These are phyloP conservation scores for Beverwykella pulmonaria DNA, from an alignment of 495 filamentous ascomycete species.

Conservation along the genomic window DNA sequence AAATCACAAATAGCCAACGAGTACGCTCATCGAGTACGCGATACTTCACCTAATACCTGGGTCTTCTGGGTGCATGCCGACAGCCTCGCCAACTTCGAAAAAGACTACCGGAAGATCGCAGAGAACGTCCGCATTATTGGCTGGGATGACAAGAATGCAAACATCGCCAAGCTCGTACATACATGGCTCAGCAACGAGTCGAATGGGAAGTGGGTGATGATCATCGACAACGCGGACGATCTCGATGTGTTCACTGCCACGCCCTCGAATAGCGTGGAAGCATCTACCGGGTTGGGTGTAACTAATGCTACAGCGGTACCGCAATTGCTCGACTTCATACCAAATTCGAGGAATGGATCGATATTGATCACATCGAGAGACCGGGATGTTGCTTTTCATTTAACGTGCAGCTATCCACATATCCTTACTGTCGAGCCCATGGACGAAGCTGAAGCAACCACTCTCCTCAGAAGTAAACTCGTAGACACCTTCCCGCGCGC, in stretches of 20 bases:
- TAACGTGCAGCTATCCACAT: conserved; percentile 43
- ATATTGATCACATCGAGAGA: conserved; percentile 30
- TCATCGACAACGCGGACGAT: conserved; percentile 28
- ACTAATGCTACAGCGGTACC: not conserved
- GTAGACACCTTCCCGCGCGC: conserved; percentile 14
- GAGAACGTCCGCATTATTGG: conserved; percentile 8
- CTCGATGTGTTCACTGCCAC: conserved; percentile 3
- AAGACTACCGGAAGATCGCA: conserved; percentile 22
- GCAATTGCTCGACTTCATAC: conserved; percentile 15
- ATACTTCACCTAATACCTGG: conserved; percentile 16
- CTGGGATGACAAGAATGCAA: conserved; percentile 13
- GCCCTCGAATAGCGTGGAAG: not conserved
- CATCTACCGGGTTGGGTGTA: not conserved
- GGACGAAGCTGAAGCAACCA: conserved; percentile 40
- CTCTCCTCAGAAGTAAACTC: conserved; percentile 50
- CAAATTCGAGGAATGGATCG: conserved; percentile 19
- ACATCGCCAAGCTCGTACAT: conserved; percentile 19
- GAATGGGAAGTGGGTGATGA: conserved; percentile 22
- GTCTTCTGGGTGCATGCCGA: conserved; percentile 33
- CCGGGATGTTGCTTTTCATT: conserved; percentile 35
- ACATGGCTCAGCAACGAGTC: conserved; percentile 20
- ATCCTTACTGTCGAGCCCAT: conserved; percentile 50
- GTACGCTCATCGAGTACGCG: conserved; percentile 19
- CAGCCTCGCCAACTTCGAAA: conserved; percentile 15
- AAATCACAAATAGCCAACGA: conserved; percentile 28